Conservation (phyloP, 306 rosid species). For the Acacia crassicarpa region DNA sequence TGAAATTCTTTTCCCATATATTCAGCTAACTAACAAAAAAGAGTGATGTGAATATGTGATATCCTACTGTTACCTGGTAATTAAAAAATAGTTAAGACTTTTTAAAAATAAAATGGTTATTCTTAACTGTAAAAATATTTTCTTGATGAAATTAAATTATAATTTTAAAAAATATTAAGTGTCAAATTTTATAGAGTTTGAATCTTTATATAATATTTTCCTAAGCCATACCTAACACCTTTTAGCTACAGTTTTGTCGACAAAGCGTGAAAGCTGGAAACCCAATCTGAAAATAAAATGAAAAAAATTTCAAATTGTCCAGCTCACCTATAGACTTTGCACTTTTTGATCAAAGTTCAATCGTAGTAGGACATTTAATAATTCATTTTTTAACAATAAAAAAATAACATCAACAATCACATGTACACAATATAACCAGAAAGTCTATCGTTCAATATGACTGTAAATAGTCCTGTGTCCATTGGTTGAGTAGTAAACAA, state of each 20-base stretch:
- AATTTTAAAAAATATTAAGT: not conserved
- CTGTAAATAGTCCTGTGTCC: not conserved
- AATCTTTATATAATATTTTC: not conserved
- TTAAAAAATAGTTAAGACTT: not conserved
- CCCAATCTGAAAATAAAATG: not conserved
- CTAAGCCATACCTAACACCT: not conserved
- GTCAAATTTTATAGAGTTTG: not conserved
- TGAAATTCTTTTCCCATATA: too few species aligned
- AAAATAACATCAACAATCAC: not conserved
- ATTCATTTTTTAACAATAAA: not conserved
- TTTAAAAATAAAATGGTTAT: not conserved
- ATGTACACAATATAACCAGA: not conserved
- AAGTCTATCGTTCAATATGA: not conserved
- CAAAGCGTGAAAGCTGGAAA: constrained; percentile 8
- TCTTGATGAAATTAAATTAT: not conserved
- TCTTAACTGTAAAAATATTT: not conserved
- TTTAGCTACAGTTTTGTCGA: not conserved
- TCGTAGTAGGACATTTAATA: constrained; percentile 13
- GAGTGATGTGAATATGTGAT: not conserved
- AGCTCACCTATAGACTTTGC: constrained; percentile 39
- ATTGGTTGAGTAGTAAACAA: too few species aligned
- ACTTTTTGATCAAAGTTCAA: constrained; percentile 39
- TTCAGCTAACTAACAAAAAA: too few species aligned
- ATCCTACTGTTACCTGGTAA: too few species aligned
- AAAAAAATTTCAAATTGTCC: constrained; percentile 27